Evolutionary conservation across 2,329 filamentous ascomycete species (phyloP), one percentile per base, ranked within the genome.

Genomic region (Thelonectria discophora): DNA sequence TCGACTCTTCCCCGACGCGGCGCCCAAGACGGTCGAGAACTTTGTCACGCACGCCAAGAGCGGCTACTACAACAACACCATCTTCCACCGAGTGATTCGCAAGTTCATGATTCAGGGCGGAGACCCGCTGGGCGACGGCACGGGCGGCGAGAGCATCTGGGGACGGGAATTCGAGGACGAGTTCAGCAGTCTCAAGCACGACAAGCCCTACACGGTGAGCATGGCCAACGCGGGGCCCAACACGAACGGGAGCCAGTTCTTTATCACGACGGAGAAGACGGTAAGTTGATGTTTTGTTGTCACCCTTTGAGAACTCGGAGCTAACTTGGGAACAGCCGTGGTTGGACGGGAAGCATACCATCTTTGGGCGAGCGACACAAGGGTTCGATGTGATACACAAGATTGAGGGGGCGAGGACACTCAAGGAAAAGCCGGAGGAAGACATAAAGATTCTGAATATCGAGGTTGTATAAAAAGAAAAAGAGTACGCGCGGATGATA

Each of bases 41-140:
- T 99, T 99, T 75, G 92, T 96, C 57, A 96, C 93, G 0, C 95
- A 98, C 72, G 87, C 93, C 3, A 90, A 90, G 72, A 90, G 89
- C 60, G 93, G 92, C 1, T 99, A 99, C 77, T 99, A 99, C 82
- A 98, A 99, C 81, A 92, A 92, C 78, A 94, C 94, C 34, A 94
- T 97, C 69, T 99, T 99, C 83, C 95, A 99, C 78, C 90, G 95
- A 34, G 91, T 99, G 7, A 99, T 99, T 70, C 88, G 91, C 63
- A 97, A 97, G 74, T 99, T 99, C 80, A 99, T 99, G 96, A 97
- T 99, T 43, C 95, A 99, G 77, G 93, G 94, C 52, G 95, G 95
- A 46, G 96, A 99, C 73, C 95, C 96, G 0, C 90, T 93, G 0
- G 94, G 94, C 2, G 97, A 94, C 1, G 95, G 96, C 1, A 87